Conservation (phyloP, 768 basidiomycete species). For the Lactarius hengduanensis region DNA sequence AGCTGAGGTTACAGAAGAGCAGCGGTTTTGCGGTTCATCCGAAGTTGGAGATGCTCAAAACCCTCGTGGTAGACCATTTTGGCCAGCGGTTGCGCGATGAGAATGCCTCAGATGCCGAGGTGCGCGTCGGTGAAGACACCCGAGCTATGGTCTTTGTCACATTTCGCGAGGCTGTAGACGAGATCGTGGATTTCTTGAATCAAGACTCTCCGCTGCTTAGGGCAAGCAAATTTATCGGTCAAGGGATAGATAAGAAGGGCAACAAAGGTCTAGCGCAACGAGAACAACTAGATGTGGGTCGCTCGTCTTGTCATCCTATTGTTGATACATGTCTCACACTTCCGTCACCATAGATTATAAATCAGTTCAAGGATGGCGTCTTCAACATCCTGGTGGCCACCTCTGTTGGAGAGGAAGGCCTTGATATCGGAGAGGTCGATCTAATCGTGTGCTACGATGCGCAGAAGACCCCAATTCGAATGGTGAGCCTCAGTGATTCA, state of each 20-base stretch:
- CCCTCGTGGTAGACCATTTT: slow-evolving; percentile 79
- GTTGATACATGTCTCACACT: background rate
- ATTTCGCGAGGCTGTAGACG: slow-evolving; percentile 88
- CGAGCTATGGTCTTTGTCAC: slow-evolving; percentile 93
- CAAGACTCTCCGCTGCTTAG: slow-evolving; percentile 74
- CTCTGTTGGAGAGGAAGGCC: slow-evolving; percentile 95
- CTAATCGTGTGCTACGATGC: slow-evolving; percentile 95
- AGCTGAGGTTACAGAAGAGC: slow-evolving; percentile 58
- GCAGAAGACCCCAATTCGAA: slow-evolving; percentile 93
- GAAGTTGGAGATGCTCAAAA: slow-evolving; percentile 84
- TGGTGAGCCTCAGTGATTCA: slow-evolving; percentile 53
- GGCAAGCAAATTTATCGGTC: slow-evolving; percentile 87
- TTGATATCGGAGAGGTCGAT: slow-evolving; percentile 98
- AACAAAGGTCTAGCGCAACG: slow-evolving; percentile 88
- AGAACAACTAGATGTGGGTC: slow-evolving; percentile 79
- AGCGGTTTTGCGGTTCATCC: slow-evolving; percentile 72
- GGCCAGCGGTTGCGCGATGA: slow-evolving; percentile 43
- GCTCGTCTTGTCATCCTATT: background rate
- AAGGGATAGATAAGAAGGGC: slow-evolving; percentile 80
- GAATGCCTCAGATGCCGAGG: slow-evolving; percentile 19
- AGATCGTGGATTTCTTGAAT: slow-evolving; percentile 81
- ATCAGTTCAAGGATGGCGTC: slow-evolving; percentile 80
- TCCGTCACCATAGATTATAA: slow-evolving; percentile 59
- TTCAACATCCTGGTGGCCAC: slow-evolving; percentile 95
- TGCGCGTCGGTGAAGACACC: slow-evolving; percentile 41